Evolutionary conservation across 2,329 filamentous ascomycete genomes (phyloP).

Genomic region (Tolypocladium cylindrosporum): DNA sequence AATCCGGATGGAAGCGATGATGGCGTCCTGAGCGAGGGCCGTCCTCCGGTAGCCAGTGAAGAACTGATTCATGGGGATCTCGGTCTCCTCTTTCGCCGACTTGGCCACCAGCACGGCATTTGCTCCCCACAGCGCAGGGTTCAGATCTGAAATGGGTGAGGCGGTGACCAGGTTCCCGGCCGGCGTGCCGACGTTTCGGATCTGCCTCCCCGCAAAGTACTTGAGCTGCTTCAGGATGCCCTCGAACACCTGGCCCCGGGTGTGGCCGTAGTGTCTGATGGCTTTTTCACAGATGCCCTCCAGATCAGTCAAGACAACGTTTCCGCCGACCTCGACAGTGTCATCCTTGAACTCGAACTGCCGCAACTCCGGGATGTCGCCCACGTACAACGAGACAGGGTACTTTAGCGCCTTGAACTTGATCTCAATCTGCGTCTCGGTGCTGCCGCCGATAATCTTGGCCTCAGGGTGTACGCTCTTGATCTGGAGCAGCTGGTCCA

Average conservation of each 20-base stretch:
- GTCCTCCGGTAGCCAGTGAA: slow-evolving; percentile 88
- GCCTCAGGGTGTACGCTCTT: slow-evolving; percentile 76
- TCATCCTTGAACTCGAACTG: slow-evolving; percentile 73
- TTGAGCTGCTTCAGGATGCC: slow-evolving; percentile 89
- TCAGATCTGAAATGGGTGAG: slow-evolving; percentile 92
- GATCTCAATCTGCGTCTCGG: slow-evolving; percentile 95
- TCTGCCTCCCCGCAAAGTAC: slow-evolving; percentile 91
- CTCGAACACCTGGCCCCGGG: slow-evolving; percentile 68
- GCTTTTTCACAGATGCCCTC: slow-evolving; percentile 77
- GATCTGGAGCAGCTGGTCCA: slow-evolving; percentile 84
- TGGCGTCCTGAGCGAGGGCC: slow-evolving; percentile 67
- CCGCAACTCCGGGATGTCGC: slow-evolving; percentile 82
- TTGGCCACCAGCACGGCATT: slow-evolving; percentile 75
- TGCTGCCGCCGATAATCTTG: slow-evolving; percentile 92
- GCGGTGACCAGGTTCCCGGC: slow-evolving; percentile 92
- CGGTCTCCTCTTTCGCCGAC: slow-evolving; percentile 59
- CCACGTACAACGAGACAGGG: slow-evolving; percentile 80
- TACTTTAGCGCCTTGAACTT: slow-evolving; percentile 96
- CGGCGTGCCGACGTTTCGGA: slow-evolving; percentile 93
- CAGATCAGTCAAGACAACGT: slow-evolving; percentile 84
- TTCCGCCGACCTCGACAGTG: slow-evolving; percentile 84
- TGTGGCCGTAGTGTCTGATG: slow-evolving; percentile 64
- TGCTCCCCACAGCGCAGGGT: slow-evolving; percentile 84
- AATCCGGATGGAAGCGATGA: slow-evolving; percentile 82
- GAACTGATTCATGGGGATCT: slow-evolving; percentile 87